Evolutionary conservation across 176 grass and related monocot species (phyloP).

Genomic region (Triticum timopheevii): DNA sequence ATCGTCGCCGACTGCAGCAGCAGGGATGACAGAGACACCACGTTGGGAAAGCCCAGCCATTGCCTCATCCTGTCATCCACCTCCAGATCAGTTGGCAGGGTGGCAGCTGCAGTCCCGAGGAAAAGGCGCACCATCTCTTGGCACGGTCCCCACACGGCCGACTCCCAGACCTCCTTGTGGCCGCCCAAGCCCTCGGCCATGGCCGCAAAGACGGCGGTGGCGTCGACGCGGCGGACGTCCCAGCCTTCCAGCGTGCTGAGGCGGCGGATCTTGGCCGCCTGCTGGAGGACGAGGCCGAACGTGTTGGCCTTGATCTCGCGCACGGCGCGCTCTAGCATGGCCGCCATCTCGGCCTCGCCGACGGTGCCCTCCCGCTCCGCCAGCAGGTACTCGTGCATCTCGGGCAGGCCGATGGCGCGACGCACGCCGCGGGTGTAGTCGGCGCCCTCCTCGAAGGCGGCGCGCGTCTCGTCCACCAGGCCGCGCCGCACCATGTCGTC

Average conservation of each 20-base stretch:
- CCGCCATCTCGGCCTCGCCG: conserved; percentile 13
- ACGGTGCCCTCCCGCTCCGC: conserved; percentile 21
- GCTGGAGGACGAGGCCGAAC: conserved; percentile 39
- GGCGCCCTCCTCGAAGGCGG: conserved; percentile 28
- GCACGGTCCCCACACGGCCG: background rate
- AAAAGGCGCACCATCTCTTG: conserved; percentile 1
- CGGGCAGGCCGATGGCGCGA: conserved; percentile 56
- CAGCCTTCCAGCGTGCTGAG: conserved; percentile 38
- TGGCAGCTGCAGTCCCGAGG: background rate
- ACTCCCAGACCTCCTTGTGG: background rate
- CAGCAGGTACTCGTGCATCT: conserved; percentile 53
- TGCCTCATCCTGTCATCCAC: background rate
- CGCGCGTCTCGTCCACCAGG: conserved; percentile 53
- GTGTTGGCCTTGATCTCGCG: conserved; percentile 63
- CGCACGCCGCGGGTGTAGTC: conserved; percentile 65
- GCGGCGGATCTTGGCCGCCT: conserved; percentile 53
- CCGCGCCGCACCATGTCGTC: conserved; percentile 60
- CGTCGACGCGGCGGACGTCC: conserved; percentile 50
- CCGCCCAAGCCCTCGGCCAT: background rate
- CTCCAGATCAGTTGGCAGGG: background rate
- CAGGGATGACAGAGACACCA: background rate
- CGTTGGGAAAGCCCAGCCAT: background rate
- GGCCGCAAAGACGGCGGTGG: conserved; percentile 34
- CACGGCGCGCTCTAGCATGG: conserved; percentile 28
- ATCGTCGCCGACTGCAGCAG: no score